phyloP scores from a whole-genome alignment of 345 rosid genomes.

The Adansonia digitata region DNA sequence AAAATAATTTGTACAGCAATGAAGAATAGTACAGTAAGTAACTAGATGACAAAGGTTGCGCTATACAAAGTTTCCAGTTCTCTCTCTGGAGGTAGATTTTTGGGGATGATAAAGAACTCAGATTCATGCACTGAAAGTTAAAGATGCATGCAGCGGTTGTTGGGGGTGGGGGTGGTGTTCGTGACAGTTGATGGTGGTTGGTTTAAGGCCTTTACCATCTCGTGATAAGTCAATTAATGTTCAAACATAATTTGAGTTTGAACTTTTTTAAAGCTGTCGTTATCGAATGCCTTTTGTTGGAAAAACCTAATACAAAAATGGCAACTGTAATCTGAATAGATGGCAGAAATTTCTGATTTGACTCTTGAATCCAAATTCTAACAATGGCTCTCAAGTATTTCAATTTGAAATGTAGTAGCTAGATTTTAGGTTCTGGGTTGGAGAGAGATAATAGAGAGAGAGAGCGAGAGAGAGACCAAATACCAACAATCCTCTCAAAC shows the following conservation, averaged over 20 bases:
- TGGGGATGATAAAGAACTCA: neutral
- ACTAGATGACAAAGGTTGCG: neutral
- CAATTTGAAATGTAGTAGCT: neutral
- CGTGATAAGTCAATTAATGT: neutral
- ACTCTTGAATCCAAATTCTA: neutral
- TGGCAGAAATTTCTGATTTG: neutral
- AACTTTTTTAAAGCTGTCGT: neutral
- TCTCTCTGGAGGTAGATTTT: neutral
- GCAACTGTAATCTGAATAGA: neutral
- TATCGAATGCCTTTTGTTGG: neutral
- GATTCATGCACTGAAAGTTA: neutral
- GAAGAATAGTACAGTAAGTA: no score
- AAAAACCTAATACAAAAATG: neutral
- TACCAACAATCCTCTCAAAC: neutral
- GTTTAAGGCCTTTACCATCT: constrained; percentile 1
- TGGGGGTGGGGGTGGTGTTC: no score
- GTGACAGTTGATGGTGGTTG: neutral
- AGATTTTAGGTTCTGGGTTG: neutral
- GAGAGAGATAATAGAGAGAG: no score
- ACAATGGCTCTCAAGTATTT: neutral
- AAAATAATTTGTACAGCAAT: no score
- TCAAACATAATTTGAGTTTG: neutral
- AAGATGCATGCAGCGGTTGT: neutral
- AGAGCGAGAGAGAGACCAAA: no score
- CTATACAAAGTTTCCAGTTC: neutral